Evolutionary conservation across 2,329 filamentous ascomycete species (phyloP).

Genomic region (Pseudogymnoascus sp.): DNA sequence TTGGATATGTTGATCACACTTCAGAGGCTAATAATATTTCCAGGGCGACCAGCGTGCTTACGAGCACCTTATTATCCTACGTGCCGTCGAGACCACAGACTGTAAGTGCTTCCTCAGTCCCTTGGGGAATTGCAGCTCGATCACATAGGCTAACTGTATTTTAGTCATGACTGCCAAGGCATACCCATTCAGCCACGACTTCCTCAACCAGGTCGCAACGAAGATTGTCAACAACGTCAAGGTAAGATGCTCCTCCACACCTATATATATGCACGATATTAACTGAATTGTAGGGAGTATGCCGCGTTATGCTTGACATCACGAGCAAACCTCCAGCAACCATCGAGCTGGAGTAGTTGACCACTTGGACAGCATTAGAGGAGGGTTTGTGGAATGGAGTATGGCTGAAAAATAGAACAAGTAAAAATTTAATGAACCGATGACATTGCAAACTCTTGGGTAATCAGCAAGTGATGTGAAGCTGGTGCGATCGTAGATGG

Average conservation of each 20-base stretch:
- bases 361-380: not conserved
- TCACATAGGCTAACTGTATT: constrained; percentile 50
- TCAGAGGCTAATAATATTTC: constrained; percentile 23
- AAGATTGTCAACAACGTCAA: constrained; percentile 70
- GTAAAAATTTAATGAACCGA: constrained; percentile 1
- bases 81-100: constrained; percentile 51
- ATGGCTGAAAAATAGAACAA: constrained; percentile 9
- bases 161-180: constrained; percentile 32
- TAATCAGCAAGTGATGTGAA: not conserved
- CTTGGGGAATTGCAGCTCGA: not conserved
- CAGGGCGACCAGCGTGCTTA: constrained; percentile 60
- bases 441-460: not conserved
- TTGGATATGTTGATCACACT: constrained; percentile 16
- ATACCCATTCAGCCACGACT: constrained; percentile 46
- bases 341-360: constrained; percentile 62
- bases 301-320: constrained; percentile 61
- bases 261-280: not conserved
- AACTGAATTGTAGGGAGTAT: constrained; percentile 44
- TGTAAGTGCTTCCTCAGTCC: constrained; percentile 13
- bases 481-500: not conserved
- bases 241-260: not conserved
- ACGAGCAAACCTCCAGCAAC: constrained; percentile 46
- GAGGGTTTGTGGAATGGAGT: constrained; percentile 9
- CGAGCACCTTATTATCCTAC: constrained; percentile 51
- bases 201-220: constrained; percentile 56